Evolutionary conservation across 352 stramenopile species (phyloP).

Genomic region (Phytophthora podocarpi): DNA sequence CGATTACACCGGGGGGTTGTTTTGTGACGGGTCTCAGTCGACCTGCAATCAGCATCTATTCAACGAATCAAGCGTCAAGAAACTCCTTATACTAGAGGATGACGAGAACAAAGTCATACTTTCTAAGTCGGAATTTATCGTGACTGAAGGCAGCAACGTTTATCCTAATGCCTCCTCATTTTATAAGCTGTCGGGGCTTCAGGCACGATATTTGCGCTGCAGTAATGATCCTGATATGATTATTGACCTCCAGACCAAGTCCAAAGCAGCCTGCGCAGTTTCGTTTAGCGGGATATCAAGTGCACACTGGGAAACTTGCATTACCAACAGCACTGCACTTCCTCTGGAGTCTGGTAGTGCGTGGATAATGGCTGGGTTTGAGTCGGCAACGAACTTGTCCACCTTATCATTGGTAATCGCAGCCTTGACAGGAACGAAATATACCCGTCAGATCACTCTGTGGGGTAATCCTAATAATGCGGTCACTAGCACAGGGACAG

Average conservation of each 20-base stretch:
- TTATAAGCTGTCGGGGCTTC: conserved; percentile 31
- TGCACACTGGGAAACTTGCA: conserved; percentile 46
- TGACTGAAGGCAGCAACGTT: conserved; percentile 59
- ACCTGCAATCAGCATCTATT: conserved; percentile 46
- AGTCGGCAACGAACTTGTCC: conserved; percentile 39
- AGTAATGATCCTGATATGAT: conserved; percentile 27
- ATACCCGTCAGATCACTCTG: conserved; percentile 49
- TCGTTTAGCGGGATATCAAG: conserved; percentile 17
- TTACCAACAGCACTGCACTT: conserved; percentile 32
- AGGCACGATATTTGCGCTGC: conserved; percentile 36
- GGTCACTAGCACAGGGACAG: conserved; percentile 6
- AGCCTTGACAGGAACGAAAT: conserved; percentile 49
- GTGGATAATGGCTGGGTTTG: conserved; percentile 65
- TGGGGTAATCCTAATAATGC: conserved; percentile 44
- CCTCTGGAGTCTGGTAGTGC: conserved; percentile 46
- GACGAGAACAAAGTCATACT: conserved; percentile 69
- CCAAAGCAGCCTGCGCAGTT: conserved; percentile 3
- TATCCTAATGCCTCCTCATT: conserved; percentile 50
- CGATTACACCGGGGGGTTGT: conserved; percentile 45
- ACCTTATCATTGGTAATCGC: conserved; percentile 45
- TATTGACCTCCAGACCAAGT: conserved; percentile 12
- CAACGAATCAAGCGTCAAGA: conserved; percentile 56
- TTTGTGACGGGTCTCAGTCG: conserved; percentile 20
- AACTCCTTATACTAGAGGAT: conserved; percentile 57
- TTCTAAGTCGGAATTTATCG: conserved; percentile 40